These are phyloP conservation scores for Cyberlindnera maclurae DNA, from an alignment of 805 yeast species.

Conservation along the genomic window DNA sequence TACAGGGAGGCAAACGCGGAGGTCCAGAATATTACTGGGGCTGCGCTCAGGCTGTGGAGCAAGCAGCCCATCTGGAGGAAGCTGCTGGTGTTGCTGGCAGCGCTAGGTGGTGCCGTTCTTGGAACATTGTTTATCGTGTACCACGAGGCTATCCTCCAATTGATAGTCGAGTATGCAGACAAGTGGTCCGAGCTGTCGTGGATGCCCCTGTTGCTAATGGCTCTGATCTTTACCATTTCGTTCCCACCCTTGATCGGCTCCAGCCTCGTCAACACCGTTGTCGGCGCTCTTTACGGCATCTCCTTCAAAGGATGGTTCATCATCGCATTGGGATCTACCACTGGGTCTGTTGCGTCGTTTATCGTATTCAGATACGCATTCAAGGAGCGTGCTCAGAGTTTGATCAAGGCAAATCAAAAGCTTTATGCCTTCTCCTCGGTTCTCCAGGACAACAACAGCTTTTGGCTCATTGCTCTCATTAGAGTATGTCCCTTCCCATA, in stretches of 20 bases:
- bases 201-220: conserved; percentile 42
- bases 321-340: conserved; percentile 57
- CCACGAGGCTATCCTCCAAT: conserved; percentile 14
- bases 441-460: conserved; percentile 60
- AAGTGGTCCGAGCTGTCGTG: conserved; percentile 15
- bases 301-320: conserved; percentile 69
- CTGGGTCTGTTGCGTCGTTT: conserved; percentile 75
- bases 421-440: conserved; percentile 72
- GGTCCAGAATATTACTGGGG: conserved; percentile 1
- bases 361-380: conserved; percentile 56
- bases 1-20: conserved; percentile 3
- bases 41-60: conserved; percentile 8
- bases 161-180: conserved; percentile 21
- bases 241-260: conserved; percentile 92
- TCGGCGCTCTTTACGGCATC: conserved; percentile 82
- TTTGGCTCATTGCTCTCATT: conserved; percentile 61
- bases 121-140: conserved; percentile 11
- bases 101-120: conserved; percentile 1
- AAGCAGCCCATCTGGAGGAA: conserved; percentile 14
- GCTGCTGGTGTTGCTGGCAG: conserved; percentile 1
- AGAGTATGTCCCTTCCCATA: conserved; percentile 91
- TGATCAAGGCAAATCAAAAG: conserved; percentile 55
- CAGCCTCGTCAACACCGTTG: conserved; percentile 53
- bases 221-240: conserved; percentile 55
- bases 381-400: conserved; percentile 45